phyloP scores from a whole-genome alignment of 108 stramenopile genomes.

The Pseudonitzschia multiseries region DNA sequence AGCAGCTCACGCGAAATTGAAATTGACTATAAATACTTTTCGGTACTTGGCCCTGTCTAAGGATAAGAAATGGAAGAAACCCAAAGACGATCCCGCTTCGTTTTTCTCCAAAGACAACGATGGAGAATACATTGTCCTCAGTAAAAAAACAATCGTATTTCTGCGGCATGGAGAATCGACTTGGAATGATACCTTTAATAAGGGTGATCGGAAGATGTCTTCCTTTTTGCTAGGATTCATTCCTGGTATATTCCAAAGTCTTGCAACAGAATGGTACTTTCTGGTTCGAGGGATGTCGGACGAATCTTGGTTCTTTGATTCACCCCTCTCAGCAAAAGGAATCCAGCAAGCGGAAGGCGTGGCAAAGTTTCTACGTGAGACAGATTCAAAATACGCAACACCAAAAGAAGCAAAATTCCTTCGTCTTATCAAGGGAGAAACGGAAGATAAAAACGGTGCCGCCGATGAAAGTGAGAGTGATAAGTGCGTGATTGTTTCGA shows the following conservation, averaged over 20 bases:
- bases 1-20: conserved; percentile 62
- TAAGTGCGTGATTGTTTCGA: conserved; percentile 32
- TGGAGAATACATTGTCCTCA: conserved; percentile 17
- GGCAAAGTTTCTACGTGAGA: conserved; percentile 51
- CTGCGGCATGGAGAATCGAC: conserved; percentile 80
- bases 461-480: background rate
- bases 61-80: conserved; percentile 77
- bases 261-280: conserved; percentile 54
- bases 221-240: conserved; percentile 68
- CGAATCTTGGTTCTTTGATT: conserved; percentile 86
- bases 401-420: conserved; percentile 50
- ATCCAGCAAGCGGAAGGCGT: conserved; percentile 58
- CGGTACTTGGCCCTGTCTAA: conserved; percentile 65
- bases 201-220: conserved; percentile 58
- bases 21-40: conserved; percentile 50
- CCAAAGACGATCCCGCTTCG: conserved; percentile 51
- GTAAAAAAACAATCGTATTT: conserved; percentile 75
- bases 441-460: conserved; percentile 10
- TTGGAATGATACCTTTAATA: conserved; percentile 93
- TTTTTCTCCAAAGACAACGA: conserved; percentile 47
- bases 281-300: conserved; percentile 61
- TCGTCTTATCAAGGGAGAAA: conserved; percentile 44
- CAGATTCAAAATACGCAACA: conserved; percentile 42
- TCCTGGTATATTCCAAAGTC: conserved; percentile 64
- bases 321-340: conserved; percentile 70